phyloP scores from a whole-genome alignment of 2,329 filamentous ascomycete genomes.

The Cladosporium sp. region DNA sequence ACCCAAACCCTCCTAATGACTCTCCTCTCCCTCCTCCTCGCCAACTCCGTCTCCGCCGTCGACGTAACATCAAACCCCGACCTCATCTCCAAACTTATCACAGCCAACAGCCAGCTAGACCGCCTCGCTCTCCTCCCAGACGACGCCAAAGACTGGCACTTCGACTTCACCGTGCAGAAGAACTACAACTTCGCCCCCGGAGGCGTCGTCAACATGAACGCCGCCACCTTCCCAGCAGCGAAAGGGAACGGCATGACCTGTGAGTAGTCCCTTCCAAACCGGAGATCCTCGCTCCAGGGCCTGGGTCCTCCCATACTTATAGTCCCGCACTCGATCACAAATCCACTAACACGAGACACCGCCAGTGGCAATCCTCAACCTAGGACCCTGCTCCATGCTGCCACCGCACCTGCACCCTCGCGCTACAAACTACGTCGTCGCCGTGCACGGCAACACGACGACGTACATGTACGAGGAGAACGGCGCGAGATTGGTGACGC shows the following conservation, averaged over 20 bases:
- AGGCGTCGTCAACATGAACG: conserved; percentile 55
- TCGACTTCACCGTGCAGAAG: conserved; percentile 50
- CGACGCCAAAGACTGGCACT: conserved; percentile 49
- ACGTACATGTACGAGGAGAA: conserved; percentile 58
- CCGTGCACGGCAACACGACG: conserved; percentile 51
- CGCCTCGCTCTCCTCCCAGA: conserved; percentile 43
- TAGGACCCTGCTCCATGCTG: conserved; percentile 56
- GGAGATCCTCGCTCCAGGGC: conserved; percentile 13
- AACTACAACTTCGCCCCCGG: conserved; percentile 50
- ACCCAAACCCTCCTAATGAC: conserved; percentile 24
- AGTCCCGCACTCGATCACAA: neutral
- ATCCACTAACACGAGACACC: neutral
- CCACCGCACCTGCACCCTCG: conserved; percentile 55
- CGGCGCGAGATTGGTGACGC: conserved; percentile 47
- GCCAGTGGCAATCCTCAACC: conserved; percentile 41
- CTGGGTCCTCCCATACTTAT: neutral
- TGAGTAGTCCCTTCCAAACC: conserved; percentile 33
- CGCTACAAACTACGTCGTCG: conserved; percentile 53
- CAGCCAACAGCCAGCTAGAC: conserved; percentile 50
- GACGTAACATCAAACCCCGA: conserved; percentile 45
- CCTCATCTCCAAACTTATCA: conserved; percentile 43
- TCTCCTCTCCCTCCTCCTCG: conserved; percentile 30
- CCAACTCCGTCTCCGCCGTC: conserved; percentile 34
- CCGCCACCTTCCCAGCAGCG: conserved; percentile 54
- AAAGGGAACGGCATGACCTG: conserved; percentile 51